phyloP scores from a whole-genome alignment of 2,329 filamentous ascomycete species.

The Aureobasidium sp. region DNA sequence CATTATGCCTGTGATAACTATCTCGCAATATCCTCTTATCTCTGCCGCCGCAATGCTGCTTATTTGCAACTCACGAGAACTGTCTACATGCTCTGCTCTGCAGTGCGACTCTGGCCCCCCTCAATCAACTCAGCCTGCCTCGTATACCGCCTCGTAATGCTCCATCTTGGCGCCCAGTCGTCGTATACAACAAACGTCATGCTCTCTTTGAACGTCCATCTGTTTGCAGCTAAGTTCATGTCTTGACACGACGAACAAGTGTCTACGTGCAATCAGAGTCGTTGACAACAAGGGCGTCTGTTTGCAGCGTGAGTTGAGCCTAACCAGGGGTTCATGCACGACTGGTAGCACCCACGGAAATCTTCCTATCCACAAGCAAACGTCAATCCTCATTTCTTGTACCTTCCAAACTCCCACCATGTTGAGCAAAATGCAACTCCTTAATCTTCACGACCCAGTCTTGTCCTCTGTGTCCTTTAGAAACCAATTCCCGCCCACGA shows the following conservation, averaged over 20 bases:
- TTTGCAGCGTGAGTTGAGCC: neutral
- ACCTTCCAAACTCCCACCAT: neutral
- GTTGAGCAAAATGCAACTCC: too few species aligned
- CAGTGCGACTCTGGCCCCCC: neutral
- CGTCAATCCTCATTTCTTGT: neutral
- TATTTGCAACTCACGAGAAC: neutral
- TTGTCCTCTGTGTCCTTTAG: neutral
- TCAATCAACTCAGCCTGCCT: neutral
- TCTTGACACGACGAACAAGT: neutral
- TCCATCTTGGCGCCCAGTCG: neutral
- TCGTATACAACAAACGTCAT: slow-evolving; percentile 5
- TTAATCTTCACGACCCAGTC: neutral
- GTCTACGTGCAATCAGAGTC: neutral
- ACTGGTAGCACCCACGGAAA: neutral
- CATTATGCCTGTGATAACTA: neutral
- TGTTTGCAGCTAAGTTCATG: neutral
- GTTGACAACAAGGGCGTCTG: neutral
- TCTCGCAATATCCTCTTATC: neutral
- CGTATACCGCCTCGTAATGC: slow-evolving; percentile 7
- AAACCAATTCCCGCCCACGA: slow-evolving; percentile 17
- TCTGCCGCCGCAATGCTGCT: neutral
- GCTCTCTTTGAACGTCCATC: neutral
- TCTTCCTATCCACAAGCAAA: neutral
- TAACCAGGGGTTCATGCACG: neutral
- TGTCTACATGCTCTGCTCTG: neutral